Percentiles rank a stretch among this genome's conserved stretches.
Evolutionary conservation across 139 green algal species (phyloP).

Genomic region (Yamagishiella unicocca): DNA sequence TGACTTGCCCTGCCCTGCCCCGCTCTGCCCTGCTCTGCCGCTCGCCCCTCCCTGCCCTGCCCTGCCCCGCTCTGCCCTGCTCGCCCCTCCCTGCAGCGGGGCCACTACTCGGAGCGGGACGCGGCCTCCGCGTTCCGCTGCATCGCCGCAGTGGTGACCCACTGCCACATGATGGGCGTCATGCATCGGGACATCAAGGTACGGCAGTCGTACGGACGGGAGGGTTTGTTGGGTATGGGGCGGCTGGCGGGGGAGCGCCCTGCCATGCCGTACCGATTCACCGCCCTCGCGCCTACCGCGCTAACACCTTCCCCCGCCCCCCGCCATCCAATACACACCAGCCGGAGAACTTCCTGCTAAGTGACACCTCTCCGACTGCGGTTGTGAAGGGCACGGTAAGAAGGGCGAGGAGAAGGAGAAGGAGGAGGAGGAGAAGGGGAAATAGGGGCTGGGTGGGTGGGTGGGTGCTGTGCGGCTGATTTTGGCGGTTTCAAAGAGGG

Average conservation of each 20-base stretch:
- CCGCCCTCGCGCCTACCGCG: background rate
- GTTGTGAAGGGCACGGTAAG: slow-evolving; percentile 47
- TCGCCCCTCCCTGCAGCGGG: slow-evolving; percentile 22
- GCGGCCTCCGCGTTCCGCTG: slow-evolving; percentile 58
- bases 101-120: slow-evolving; percentile 76
- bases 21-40: too few relatives aligned
- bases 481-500: too few relatives aligned
- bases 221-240: background rate
- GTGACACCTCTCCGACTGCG: background rate
- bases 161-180: slow-evolving; percentile 95
- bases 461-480: too few relatives aligned
- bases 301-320: background rate
- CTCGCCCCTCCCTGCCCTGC: background rate
- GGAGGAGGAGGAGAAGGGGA: too few relatives aligned
- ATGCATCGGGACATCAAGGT: slow-evolving; percentile 93
- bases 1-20: too few relatives aligned
- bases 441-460: too few relatives aligned
- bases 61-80: background rate
- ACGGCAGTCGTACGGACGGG: background rate
- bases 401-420: too few relatives aligned
- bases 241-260: background rate
- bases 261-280: background rate
- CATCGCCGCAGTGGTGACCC: slow-evolving; percentile 85
- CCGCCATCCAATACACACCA: too few relatives aligned
- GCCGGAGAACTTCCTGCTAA: slow-evolving; percentile 56